Evolutionary conservation across 768 basidiomycete genomes (phyloP), one percentile per base, ranked within the genome.

Genomic region (Naematelia aurantialba): DNA sequence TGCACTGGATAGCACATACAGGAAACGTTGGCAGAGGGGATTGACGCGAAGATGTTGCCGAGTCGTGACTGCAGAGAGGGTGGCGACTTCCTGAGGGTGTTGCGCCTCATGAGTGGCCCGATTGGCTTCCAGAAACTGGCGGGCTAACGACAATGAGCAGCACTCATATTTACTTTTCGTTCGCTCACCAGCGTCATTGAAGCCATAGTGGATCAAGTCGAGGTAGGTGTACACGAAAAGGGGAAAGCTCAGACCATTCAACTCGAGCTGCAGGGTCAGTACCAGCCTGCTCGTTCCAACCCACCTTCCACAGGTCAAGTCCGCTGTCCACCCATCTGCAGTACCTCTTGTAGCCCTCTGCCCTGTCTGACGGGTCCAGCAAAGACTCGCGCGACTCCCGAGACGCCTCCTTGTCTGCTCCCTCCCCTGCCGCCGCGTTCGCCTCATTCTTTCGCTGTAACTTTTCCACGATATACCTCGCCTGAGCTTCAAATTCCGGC

Each of bases 221-320:
- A 99, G 81, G 76, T 94, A 97, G 74, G 97, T 97, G 78, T 99
- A 91, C 51, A 89, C 91, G 74, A 97, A 98, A 62, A 99, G 89
- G 2, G 96, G 96, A 72, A 92, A 96, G 14, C 96, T 79, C 31
- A 99, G 87, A 46, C 90, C 92, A 46, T 89, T 83, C 68, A 99
- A 88, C 77, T 99, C 93, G 55, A 91, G 90, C 89, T 98, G 74
- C 19, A 54, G 5, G 31, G 31, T 66, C 52, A 66, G 60, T 52
- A 45, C 30, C 27, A 21, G 5, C 17, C 13, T 48, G 31, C 31
- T 24, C 10, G 8, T 19, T 45, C 0, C 14, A 19, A 59, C 75
- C 62, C 17, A 78, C 76, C 68, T 72, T 77, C 78, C 78, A 78
- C 5, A 74, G 55, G 29, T 78, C 78, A 55, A 78, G 46, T 4